Base-by-base conservation (phyloP, 2,329 filamentous ascomycete species). In the Fusarium sterilihyphosum region DNA sequence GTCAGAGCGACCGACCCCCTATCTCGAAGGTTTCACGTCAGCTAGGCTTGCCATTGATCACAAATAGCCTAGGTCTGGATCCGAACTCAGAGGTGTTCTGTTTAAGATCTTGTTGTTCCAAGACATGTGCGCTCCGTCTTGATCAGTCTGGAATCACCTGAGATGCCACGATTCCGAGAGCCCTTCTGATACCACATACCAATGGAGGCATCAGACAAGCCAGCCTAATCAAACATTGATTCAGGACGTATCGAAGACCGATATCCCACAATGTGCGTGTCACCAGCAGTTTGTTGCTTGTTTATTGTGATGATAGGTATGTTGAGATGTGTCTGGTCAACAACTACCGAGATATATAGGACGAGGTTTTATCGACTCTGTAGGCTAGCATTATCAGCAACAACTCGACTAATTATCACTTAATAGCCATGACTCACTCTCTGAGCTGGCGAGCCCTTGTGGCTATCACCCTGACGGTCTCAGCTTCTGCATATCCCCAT, bases 371-470 rank as follows among this genome's bases (percentile, higher is more conserved):
- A 59, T 33, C 61, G 37, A 41, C 11, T 24, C 18, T 14, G 12
- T 22, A n/a, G 6, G 4, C 14, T 12, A 35, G 13, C 43, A 50
- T 46, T 24, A 59, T 33, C 24, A 58, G 40, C 29, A 22, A 33
- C 13, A 24, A 31, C 4, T 31, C 47, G 24, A 56, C 16, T 12
- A 22, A 37, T 16, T 54, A 37, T 26, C 24, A 20, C 43, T 9
- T 26, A 13, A 35, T 33, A 16, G 53, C 35, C 33, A 74, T 74
- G 72, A 33, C 68, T 67, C 58, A 46, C 14, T 50, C 33, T 20
- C 29, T 62, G 24, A 52, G 41, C 35, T 74, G 72, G 72, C 69
- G 35, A 53, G 65, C 49, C 50, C 24, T 74, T 3, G 31, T 49
- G 33, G 61, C 46, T 17, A 33, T 46, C 12, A 29, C 54, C 26